Evolutionary conservation across 768 basidiomycete species (phyloP).

Genomic region (Lactarius hengduanensis): DNA sequence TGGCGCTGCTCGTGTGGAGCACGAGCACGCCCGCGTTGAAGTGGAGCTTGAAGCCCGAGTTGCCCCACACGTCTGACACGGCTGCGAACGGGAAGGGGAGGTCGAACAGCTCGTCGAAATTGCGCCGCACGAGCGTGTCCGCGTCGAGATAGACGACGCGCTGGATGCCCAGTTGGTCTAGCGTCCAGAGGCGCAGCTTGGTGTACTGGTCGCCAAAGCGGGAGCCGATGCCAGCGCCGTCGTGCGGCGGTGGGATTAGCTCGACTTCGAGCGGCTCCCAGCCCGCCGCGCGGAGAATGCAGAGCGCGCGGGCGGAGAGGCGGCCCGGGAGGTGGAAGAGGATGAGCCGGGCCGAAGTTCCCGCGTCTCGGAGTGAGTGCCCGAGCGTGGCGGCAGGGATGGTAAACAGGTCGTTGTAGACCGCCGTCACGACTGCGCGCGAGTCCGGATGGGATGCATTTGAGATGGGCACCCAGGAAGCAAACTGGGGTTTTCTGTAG

Average conservation of each 20-base stretch:
- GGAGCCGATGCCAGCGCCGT: constrained; percentile 37
- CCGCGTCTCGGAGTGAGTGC: constrained; percentile 34
- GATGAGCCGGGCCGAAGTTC: constrained; percentile 37
- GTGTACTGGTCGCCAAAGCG: constrained; percentile 46
- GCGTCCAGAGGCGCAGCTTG: constrained; percentile 43
- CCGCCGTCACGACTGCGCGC: constrained; percentile 35
- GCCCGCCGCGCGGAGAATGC: constrained; percentile 40
- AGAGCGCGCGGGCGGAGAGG: constrained; percentile 41
- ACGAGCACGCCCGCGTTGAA: constrained; percentile 42
- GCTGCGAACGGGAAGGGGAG: constrained; percentile 44
- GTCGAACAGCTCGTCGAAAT: constrained; percentile 47
- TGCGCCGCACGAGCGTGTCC: constrained; percentile 44
- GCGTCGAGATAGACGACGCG: constrained; percentile 42
- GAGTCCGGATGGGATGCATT: constrained; percentile 8
- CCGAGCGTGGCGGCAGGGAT: constrained; percentile 37
- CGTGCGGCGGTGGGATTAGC: constrained; percentile 41
- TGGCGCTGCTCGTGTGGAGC: constrained; percentile 35
- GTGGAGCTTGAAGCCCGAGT: constrained; percentile 37
- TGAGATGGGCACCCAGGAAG: neutral
- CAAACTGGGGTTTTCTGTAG: constrained; percentile 16
- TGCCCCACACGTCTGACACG: constrained; percentile 40
- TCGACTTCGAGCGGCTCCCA: constrained; percentile 41
- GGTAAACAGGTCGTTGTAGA: constrained; percentile 37
- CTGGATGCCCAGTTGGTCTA: constrained; percentile 36
- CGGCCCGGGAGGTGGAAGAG: constrained; percentile 38